Percentiles rank a stretch among this genome's conserved stretches.
These are phyloP conservation scores for Syncephalastrum sp. DNA, from an alignment of 371 early-diverging fungal species.

Conservation along the genomic window DNA sequence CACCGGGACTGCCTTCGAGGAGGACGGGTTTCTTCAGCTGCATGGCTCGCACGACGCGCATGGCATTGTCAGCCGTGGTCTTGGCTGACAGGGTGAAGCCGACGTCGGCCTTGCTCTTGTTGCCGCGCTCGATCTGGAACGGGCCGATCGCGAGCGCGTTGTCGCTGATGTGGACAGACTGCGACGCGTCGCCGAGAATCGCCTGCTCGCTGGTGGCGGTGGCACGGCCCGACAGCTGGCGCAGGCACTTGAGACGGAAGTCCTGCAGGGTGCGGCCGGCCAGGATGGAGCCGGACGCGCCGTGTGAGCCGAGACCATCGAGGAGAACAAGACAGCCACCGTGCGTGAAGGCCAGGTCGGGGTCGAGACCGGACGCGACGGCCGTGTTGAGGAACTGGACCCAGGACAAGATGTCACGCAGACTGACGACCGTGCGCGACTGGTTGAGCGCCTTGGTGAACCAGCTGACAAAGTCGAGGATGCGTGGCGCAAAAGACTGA, in stretches of 20 bases:
- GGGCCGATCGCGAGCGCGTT: constrained; percentile 69
- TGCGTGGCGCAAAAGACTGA: constrained; percentile 32
- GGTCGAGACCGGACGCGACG: constrained; percentile 29
- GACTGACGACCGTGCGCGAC: constrained; percentile 59
- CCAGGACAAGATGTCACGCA: constrained; percentile 96
- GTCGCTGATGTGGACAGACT: constrained; percentile 36
- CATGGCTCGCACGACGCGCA: constrained; percentile 94
- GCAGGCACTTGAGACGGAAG: constrained; percentile 56
- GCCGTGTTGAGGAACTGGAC: constrained; percentile 75
- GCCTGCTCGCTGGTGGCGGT: constrained; percentile 35
- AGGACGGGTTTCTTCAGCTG: constrained; percentile 93
- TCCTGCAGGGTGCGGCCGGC: constrained; percentile 46
- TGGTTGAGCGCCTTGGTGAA: constrained; percentile 49
- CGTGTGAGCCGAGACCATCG: constrained; percentile 92
- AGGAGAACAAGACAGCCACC: constrained; percentile 94
- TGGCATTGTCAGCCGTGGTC: constrained; percentile 85
- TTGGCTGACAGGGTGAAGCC: constrained; percentile 87
- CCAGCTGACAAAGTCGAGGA: constrained; percentile 61
- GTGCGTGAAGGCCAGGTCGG: constrained; percentile 72
- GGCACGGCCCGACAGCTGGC: constrained; percentile 34
- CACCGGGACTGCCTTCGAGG: constrained; percentile 96
- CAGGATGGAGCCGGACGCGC: constrained; percentile 69
- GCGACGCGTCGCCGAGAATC: constrained; percentile 47
- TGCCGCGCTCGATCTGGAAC: constrained; percentile 76
- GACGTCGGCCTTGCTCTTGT: constrained; percentile 43